Evolutionary conservation across 1,284 basidiomycete genomes (phyloP), one percentile per base, ranked within the genome.

Genomic region (Rhodotorula sp.): DNA sequence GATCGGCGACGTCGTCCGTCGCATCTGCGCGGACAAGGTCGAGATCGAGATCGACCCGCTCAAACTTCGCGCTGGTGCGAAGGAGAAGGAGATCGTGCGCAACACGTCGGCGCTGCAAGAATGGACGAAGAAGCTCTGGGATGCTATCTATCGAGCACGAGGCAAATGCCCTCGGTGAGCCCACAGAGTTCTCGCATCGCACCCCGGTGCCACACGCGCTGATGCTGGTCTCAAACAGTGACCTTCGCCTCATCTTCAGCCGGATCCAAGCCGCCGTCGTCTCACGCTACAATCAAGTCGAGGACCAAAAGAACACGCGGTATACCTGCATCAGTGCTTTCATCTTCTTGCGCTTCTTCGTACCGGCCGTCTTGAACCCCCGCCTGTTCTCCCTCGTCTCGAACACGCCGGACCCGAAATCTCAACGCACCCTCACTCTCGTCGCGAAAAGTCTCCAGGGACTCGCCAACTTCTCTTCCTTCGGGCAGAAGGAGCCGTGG

Each of bases 261-360:
- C 87, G 88, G 64, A 86, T 93, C 63, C 86, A 90, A 43, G 84
- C 84, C 64, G 82, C 90, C 59, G 89, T 93, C 2, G 89, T 90
- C 78, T 82, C 81, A 82, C 61, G 86, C 84, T 76, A 83, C 82
- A 62, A 85, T 88, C 1, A 21, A 3, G 50, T 57, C 43, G 70
- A 69, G 56, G 76, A 76, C 15, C 64, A 72, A 50, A 67, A 68
- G 62, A 77, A 79, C 55, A 82, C 91, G 55, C 88, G 87, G 48
- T 88, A 86, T 85, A 90, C 92, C 79, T 88, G 89, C 77, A 89
- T 93, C 57, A 90, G 89, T 55, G 91, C 91, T 0, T 93, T 93
- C 79, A 87, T 89, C 78, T 93, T 93, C 80, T 84, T 93, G 50
- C 86, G 91, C 59, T 91, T 93, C 80, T 88, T 93, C 71, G 77